Percentiles rank a stretch among this genome's conserved stretches.
These are phyloP conservation scores for Castanea mollissima DNA, from an alignment of 306 rosid genomes.

Conservation along the genomic window DNA sequence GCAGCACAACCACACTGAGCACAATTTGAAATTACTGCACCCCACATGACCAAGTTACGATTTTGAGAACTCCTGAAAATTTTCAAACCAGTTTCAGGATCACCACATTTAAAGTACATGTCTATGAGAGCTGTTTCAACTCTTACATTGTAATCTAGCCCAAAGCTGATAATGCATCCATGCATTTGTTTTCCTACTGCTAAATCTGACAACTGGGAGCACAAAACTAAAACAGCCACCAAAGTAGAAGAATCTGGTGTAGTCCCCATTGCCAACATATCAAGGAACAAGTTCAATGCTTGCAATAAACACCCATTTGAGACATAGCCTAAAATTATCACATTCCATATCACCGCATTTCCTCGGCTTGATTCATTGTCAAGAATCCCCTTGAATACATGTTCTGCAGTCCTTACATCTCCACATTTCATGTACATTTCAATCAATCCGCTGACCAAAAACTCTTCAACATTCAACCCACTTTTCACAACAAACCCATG, in stretches of 20 bases:
- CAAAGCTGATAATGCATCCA: conserved; percentile 16
- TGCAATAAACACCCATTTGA: conserved; percentile 22
- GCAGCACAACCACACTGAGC: conserved; percentile 20
- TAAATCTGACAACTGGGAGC: conserved; percentile 30
- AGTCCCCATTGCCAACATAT: conserved; percentile 27
- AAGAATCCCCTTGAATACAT: conserved; percentile 19
- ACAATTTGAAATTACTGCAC: conserved; percentile 23
- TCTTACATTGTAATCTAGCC: conserved; percentile 26
- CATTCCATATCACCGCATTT: conserved; percentile 44
- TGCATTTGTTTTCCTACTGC: conserved; percentile 38
- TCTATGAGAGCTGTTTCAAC: conserved; percentile 44
- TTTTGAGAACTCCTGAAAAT: conserved; percentile 23
- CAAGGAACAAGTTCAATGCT: conserved; percentile 25
- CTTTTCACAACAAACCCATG: conserved; percentile 37
- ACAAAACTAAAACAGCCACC: conserved; percentile 34
- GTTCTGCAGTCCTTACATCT: conserved; percentile 29
- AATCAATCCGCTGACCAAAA: conserved; percentile 32
- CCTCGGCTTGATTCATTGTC: conserved; percentile 7
- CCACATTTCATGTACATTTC: conserved; percentile 48
- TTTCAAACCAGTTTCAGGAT: conserved; percentile 22
- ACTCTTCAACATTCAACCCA: conserved; percentile 32
- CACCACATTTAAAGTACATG: conserved; percentile 37
- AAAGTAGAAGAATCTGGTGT: conserved; percentile 34
- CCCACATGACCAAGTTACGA: conserved; percentile 33
- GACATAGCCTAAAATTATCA: conserved; percentile 37